Evolutionary conservation across 192 early-diverging fungal genomes (phyloP).

Genomic region (Linnemannia zychae): DNA sequence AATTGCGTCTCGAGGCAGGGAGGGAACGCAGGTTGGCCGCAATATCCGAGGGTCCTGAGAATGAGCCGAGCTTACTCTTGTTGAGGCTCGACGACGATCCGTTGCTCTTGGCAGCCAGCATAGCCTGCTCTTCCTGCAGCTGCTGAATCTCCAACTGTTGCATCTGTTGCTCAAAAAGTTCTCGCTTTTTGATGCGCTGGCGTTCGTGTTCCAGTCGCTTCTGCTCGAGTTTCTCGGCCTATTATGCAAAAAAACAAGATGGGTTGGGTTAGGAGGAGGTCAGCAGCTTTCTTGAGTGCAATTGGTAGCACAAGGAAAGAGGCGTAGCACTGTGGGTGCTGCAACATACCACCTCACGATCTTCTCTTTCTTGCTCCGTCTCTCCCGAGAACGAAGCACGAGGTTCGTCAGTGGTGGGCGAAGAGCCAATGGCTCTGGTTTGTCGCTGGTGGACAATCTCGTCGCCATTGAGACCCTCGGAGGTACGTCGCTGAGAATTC

Average conservation of each 20-base stretch:
- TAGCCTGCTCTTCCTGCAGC: slow-evolving; percentile 60
- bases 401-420: background rate
- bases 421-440: slow-evolving; percentile 20
- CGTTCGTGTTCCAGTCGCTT: slow-evolving; percentile 62
- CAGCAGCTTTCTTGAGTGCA: background rate
- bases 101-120: slow-evolving; percentile 50
- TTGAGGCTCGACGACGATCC: slow-evolving; percentile 42
- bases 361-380: slow-evolving; percentile 33
- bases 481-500: slow-evolving; percentile 35
- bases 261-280: background rate
- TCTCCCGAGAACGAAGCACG: slow-evolving; percentile 1
- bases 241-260: background rate
- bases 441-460: slow-evolving; percentile 41
- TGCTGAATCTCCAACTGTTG: slow-evolving; percentile 63
- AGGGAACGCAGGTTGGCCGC: slow-evolving; percentile 64
- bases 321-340: slow-evolving; percentile 61
- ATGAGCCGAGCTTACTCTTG: slow-evolving; percentile 32
- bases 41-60: slow-evolving; percentile 33
- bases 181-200: slow-evolving; percentile 55
- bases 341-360: slow-evolving; percentile 41
- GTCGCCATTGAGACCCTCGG: slow-evolving; percentile 26
- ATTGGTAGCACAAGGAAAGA: slow-evolving; percentile 37
- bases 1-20: slow-evolving; percentile 80
- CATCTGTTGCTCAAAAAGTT: slow-evolving; percentile 65
- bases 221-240: slow-evolving; percentile 59